phyloP scores from a whole-genome alignment of 1,284 basidiomycete genomes.

The Phylloboletellus chloephorus region DNA sequence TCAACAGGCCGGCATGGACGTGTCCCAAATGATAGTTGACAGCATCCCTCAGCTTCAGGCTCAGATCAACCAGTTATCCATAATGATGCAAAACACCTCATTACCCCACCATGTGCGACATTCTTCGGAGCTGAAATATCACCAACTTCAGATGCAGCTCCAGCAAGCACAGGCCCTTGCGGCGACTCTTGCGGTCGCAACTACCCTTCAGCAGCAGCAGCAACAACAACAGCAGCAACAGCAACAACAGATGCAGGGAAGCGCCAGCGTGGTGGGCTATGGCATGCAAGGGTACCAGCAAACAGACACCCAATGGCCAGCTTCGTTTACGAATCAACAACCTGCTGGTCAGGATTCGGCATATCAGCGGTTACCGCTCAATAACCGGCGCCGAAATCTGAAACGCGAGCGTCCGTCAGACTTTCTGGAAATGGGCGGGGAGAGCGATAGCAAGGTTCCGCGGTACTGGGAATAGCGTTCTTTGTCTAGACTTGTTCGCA shows the following conservation, averaged over 20 bases:
- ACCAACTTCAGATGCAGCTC: conserved; percentile 70
- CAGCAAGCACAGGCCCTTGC: conserved; percentile 68
- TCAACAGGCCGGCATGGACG: conserved; percentile 57
- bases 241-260: conserved; percentile 33
- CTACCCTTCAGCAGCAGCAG: conserved; percentile 45
- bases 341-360: conserved; percentile 66
- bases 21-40: conserved; percentile 65
- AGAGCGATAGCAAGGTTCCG: conserved; percentile 56
- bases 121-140: conserved; percentile 71
- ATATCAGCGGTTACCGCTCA: conserved; percentile 76
- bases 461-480: conserved; percentile 70
- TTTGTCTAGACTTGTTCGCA: conserved; percentile 8
- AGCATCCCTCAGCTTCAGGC: conserved; percentile 75
- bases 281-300: conserved; percentile 38
- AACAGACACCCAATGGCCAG: conserved; percentile 39
- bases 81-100: conserved; percentile 70
- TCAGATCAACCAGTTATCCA: conserved; percentile 67
- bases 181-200: conserved; percentile 50
- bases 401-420: conserved; percentile 79
- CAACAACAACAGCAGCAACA: conserved; percentile 37
- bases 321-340: conserved; percentile 57
- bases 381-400: conserved; percentile 66
- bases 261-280: conserved; percentile 33
- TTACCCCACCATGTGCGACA: conserved; percentile 68
- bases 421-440: conserved; percentile 67